Evolutionary conservation across 768 basidiomycete species (phyloP), one percentile per base, ranked within the genome.

Genomic region (Albatrellus ellisii): DNA sequence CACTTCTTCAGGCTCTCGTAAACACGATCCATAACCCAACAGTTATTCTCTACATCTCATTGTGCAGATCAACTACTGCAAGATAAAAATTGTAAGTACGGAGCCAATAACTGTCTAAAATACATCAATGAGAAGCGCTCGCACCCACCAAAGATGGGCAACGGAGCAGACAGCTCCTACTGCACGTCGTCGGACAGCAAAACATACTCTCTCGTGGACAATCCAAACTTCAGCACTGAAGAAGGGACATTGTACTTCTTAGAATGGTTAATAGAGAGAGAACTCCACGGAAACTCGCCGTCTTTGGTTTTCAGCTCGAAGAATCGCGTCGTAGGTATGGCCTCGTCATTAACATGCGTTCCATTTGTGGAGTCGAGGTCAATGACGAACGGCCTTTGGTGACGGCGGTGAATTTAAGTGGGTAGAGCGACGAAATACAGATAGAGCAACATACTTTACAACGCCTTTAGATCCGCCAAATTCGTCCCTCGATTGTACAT

Each of bases 301-400:
- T 79, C 35, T 75, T 70, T 53, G 74, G 74, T 4, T 84, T 87
- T 6, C 86, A 69, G 12, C 77, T 54, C 8, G 62, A 64, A 1
- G 79, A 72, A 0, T 86, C 86, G 31, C 46, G 40, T 4, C 82
- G 77, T 66, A 2, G 95, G 95, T 47, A 98, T 82, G 36, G 69
- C 61, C 53, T 81, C 73, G 47, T 79, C 87, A 53, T 98, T 98
- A 35, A 99, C 94, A 51, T 75, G 69, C 0, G 95, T 98, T 2
- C 86, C 79, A 56, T 99, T 99, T 2, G 95, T 97, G n/a, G 91
- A 95, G 52, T 99, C 92, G 7, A 99, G 75, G 62, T 99, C 95
- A 46, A 99, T 95, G 38, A 99, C 75, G 59, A 91, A 99, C 1
- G 95, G 91, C 56, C 91, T 98, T 49, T 11, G 41, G 15, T 22